Evolutionary conservation across 108 stramenopile species (phyloP).

Genomic region (Nitzschia sp.): DNA sequence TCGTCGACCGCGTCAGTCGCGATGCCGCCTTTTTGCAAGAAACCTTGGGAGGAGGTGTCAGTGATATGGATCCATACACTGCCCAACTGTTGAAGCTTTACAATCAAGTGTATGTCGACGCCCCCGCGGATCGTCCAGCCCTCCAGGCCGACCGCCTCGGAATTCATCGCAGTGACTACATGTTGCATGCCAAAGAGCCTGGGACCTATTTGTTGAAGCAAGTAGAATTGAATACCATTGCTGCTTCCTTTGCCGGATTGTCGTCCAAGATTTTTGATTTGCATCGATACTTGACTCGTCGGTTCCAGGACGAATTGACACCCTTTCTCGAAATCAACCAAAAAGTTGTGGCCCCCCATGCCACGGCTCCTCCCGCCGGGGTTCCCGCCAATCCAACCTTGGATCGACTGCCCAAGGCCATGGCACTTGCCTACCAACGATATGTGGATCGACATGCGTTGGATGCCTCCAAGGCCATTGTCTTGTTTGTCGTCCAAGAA

Average conservation of each 20-base stretch:
- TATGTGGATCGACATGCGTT: constrained; percentile 48
- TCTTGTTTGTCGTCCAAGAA: constrained; percentile 93
- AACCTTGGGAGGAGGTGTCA: constrained; percentile 65
- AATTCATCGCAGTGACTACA: constrained; percentile 95
- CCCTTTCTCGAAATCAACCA: constrained; percentile 54
- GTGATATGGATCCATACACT: constrained; percentile 80
- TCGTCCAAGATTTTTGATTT: constrained; percentile 62
- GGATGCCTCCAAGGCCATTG: constrained; percentile 34
- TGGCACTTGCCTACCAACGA: constrained; percentile 69
- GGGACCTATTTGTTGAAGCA: constrained; percentile 67
- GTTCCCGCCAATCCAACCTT: constrained; percentile 85
- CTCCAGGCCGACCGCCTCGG: constrained; percentile 70
- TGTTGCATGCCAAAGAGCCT: constrained; percentile 66
- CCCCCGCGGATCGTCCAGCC: constrained; percentile 38
- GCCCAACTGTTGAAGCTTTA: constrained; percentile 78
- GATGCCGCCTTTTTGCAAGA: constrained; percentile 77
- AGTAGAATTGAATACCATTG: constrained; percentile 98
- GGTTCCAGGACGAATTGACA: constrained; percentile 37
- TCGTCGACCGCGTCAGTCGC: constrained; percentile 84
- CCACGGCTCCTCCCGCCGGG: constrained; percentile 31
- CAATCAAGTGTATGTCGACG: constrained; percentile 61
- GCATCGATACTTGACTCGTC: constrained; percentile 65
- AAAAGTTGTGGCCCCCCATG: constrained; percentile 32
- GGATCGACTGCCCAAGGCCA: constrained; percentile 65
- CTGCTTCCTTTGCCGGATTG: constrained; percentile 89